Percentiles rank a stretch among this genome's conserved stretches.
Evolutionary conservation across 169 alveolate genomes (phyloP).

Genomic region (Plasmodium adleri): DNA sequence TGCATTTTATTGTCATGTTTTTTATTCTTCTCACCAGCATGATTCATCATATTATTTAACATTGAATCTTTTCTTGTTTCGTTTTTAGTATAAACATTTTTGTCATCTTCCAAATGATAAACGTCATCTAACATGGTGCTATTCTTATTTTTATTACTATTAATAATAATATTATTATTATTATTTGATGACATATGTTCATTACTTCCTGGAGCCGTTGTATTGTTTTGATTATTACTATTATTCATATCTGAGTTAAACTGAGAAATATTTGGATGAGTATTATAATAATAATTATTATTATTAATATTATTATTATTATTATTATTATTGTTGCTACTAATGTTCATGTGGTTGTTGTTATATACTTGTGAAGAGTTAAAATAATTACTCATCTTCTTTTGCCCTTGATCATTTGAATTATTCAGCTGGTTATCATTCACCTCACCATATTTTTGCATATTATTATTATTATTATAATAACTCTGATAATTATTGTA

Average conservation of each 20-base stretch:
- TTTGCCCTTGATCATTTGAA: slow-evolving; percentile 7
- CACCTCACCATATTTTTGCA: neutral
- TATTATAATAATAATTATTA: neutral
- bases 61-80: too few relatives aligned
- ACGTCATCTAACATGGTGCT: too few relatives aligned
- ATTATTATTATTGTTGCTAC: neutral
- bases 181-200: neutral
- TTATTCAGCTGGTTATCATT: neutral
- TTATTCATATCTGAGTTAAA: neutral
- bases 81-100: too few relatives aligned
- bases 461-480: too few relatives aligned
- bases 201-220: neutral
- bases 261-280: too few relatives aligned
- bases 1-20: neutral
- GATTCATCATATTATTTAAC: neutral
- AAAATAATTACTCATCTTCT: slow-evolving; percentile 4
- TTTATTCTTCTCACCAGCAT: neutral
- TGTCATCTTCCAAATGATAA: too few relatives aligned
- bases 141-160: too few relatives aligned
- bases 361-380: neutral
- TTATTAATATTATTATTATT: neutral
- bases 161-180: neutral
- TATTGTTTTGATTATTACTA: neutral
- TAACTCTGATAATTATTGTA: neutral
- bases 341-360: neutral